phyloP scores from a whole-genome alignment of 768 basidiomycete genomes.

The Suillus luteus region DNA sequence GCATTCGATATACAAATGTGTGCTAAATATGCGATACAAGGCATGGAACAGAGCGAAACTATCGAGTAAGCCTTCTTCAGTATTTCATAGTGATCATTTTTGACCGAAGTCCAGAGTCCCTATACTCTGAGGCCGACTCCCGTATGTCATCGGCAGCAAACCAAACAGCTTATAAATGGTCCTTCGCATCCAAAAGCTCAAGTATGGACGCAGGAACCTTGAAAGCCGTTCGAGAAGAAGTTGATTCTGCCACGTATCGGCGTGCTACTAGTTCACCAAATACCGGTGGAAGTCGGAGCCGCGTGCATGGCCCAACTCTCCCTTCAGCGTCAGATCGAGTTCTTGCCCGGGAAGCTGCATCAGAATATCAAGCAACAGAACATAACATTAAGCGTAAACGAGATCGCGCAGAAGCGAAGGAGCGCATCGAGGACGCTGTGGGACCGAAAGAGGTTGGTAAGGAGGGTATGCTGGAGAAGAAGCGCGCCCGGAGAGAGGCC shows the following conservation, averaged over 20 bases:
- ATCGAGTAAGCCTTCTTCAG: slow-evolving; percentile 43
- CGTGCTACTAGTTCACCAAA: slow-evolving; percentile 17
- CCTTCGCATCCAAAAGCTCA: slow-evolving; percentile 69
- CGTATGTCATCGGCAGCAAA: slow-evolving; percentile 57
- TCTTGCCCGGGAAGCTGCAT: slow-evolving; percentile 63
- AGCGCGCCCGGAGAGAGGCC: slow-evolving; percentile 67
- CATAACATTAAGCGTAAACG: slow-evolving; percentile 64
- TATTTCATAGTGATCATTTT: slow-evolving; percentile 4
- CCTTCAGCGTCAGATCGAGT: slow-evolving; percentile 71
- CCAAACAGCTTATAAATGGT: slow-evolving; percentile 88
- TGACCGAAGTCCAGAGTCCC: slow-evolving; percentile 38
- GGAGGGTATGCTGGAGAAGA: slow-evolving; percentile 88
- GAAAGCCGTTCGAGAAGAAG: slow-evolving; percentile 58
- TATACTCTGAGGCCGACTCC: slow-evolving; percentile 65
- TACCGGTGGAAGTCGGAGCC: slow-evolving; percentile 33
- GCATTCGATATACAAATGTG: slow-evolving; percentile 4
- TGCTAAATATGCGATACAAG: slow-evolving; percentile 33
- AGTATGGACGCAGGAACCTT: slow-evolving; percentile 61
- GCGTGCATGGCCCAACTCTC: slow-evolving; percentile 65
- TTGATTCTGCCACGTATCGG: slow-evolving; percentile 48
- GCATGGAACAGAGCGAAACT: slow-evolving; percentile 85
- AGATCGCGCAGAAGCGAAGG: slow-evolving; percentile 63
- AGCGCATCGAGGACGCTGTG: slow-evolving; percentile 73
- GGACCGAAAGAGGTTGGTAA: slow-evolving; percentile 80
- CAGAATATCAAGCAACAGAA: slow-evolving; percentile 55